Conservation (phyloP, 768 basidiomycete species). For the Tephrocybe rancida region DNA sequence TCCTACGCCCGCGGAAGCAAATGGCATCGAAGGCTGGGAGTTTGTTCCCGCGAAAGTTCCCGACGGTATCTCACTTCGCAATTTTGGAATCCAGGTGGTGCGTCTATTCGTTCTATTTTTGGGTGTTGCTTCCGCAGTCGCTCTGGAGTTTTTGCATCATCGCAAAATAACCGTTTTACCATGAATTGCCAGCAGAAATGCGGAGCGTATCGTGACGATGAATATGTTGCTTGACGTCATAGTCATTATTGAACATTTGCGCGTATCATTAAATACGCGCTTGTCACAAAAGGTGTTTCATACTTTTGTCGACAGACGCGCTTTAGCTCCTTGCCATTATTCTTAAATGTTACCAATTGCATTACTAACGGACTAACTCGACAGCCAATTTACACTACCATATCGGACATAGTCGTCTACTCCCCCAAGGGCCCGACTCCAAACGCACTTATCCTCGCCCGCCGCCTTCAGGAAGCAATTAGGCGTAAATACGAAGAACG, state of each 20-base stretch:
- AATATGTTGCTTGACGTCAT: too few relatives aligned
- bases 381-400: slow-evolving; percentile 81
- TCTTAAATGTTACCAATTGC: background rate
- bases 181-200: too few relatives aligned
- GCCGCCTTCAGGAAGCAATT: slow-evolving; percentile 66
- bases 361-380: slow-evolving; percentile 1
- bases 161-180: too few relatives aligned
- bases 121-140: background rate
- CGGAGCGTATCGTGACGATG: too few relatives aligned
- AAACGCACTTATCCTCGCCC: slow-evolving; percentile 62
- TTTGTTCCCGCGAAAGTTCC: slow-evolving; percentile 76
- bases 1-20: background rate
- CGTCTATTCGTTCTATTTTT: slow-evolving; percentile 34
- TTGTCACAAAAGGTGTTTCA: too few relatives aligned
- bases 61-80: slow-evolving; percentile 80
- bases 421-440: slow-evolving; percentile 67
- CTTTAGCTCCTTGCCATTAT: slow-evolving; percentile 7
- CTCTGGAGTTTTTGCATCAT: background rate
- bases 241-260: too few relatives aligned
- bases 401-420: slow-evolving; percentile 91
- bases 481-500: slow-evolving; percentile 59
- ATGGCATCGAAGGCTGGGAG: slow-evolving; percentile 48
- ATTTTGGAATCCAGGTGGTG: slow-evolving; percentile 89
- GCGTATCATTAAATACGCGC: too few relatives aligned
- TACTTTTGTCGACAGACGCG: too few relatives aligned